phyloP scores from a whole-genome alignment of 2,329 filamentous ascomycete species.

The Trichoderma oligosporum region DNA sequence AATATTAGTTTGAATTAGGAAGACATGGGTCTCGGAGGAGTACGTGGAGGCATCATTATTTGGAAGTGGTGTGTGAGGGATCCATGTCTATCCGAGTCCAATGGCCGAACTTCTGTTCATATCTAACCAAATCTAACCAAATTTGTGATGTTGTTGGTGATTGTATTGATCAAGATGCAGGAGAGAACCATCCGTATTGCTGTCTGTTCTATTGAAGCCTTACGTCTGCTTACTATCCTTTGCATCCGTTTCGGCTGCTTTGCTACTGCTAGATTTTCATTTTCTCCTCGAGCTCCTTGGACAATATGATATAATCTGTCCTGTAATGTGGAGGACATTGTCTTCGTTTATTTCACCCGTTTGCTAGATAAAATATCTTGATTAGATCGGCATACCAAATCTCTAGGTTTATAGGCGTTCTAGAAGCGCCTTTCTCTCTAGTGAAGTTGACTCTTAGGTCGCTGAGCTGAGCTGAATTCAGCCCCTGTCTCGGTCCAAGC shows the following conservation, averaged over 20 bases:
- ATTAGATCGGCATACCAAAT: not conserved
- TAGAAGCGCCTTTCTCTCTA: not conserved
- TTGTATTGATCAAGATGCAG: slow-evolving; percentile 10
- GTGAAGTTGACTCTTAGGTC: slow-evolving; percentile 8
- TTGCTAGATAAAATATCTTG: not conserved
- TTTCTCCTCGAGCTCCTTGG: not conserved
- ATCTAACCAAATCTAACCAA: slow-evolving; percentile 1
- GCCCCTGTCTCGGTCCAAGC: slow-evolving; percentile 22
- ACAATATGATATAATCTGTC: not conserved
- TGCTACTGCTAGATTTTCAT: not conserved
- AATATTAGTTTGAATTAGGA: not conserved
- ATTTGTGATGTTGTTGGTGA: slow-evolving; percentile 15
- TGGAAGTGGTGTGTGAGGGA: not conserved
- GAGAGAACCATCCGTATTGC: slow-evolving; percentile 5
- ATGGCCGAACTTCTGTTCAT: not conserved
- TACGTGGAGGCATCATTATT: not conserved
- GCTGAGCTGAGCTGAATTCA: not conserved
- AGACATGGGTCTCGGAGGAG: not conserved
- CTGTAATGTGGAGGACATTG: not conserved
- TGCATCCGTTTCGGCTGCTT: not conserved
- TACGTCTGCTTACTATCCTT: not conserved
- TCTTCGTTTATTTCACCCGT: not conserved
- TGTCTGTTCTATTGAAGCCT: not conserved
- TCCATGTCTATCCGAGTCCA: not conserved
- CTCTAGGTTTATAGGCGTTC: not conserved